Conservation (phyloP, 768 basidiomycete genomes). For the Trametes meyenii region DNA sequence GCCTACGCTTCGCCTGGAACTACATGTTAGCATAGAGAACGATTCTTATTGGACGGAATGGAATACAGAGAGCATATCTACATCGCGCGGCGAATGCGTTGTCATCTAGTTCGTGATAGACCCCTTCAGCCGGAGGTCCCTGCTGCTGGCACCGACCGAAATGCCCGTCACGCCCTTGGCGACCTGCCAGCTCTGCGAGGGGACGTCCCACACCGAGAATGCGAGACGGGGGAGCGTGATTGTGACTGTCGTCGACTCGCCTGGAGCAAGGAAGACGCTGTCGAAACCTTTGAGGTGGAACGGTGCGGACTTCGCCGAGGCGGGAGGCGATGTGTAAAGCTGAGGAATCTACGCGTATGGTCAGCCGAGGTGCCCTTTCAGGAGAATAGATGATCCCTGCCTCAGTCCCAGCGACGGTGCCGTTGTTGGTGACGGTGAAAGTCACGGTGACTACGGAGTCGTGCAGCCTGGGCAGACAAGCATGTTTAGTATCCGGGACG, state of each 20-base stretch:
- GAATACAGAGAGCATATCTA: neutral
- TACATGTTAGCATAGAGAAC: neutral
- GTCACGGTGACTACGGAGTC: conserved; percentile 34
- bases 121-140: conserved; percentile 54
- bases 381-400: conserved; percentile 7
- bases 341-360: conserved; percentile 58
- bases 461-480: conserved; percentile 31
- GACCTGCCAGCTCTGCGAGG: conserved; percentile 56
- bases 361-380: too few relatives aligned
- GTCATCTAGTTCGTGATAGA: conserved; percentile 30
- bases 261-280: conserved; percentile 42
- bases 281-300: conserved; percentile 39
- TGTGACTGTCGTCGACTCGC: conserved; percentile 49
- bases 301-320: conserved; percentile 36
- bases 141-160: conserved; percentile 28
- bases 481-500: neutral
- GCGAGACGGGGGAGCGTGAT: conserved; percentile 53
- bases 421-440: conserved; percentile 42
- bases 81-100: neutral
- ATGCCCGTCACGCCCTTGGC: conserved; percentile 49
- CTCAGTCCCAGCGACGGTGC: conserved; percentile 36
- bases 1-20: neutral
- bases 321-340: conserved; percentile 66
- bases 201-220: conserved; percentile 57
- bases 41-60: neutral